Evolutionary conservation across 352 stramenopile species (phyloP).

Genomic region (Elongisporangium prolatum): DNA sequence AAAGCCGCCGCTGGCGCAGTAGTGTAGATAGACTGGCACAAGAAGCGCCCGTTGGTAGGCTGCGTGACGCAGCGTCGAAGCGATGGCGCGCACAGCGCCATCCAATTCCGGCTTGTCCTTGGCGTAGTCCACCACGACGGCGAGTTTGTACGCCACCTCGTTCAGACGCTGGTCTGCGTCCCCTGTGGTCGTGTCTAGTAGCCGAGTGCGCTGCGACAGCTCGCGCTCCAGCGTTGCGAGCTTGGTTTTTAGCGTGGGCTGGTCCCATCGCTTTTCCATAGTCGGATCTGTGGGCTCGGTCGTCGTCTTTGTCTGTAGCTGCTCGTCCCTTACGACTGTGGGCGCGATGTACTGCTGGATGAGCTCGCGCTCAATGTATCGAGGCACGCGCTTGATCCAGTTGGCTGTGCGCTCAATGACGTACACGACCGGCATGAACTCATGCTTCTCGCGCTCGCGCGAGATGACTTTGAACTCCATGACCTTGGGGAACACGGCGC

Average conservation of each 20-base stretch:
- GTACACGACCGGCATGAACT: conserved; percentile 76
- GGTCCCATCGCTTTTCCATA: conserved; percentile 7
- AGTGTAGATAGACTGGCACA: conserved; percentile 60
- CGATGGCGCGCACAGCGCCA: conserved; percentile 45
- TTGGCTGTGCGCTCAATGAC: conserved; percentile 52
- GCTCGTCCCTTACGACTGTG: conserved; percentile 15
- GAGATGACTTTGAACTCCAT: conserved; percentile 81
- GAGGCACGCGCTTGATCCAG: conserved; percentile 46
- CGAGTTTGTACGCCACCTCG: conserved; percentile 61
- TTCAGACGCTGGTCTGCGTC: conserved; percentile 24
- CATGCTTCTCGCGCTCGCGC: conserved; percentile 65
- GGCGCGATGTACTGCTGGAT: conserved; percentile 61
- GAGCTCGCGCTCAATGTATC: conserved; percentile 40
- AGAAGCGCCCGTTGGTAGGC: conserved; percentile 43
- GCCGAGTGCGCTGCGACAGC: conserved; percentile 35
- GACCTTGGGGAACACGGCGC: conserved; percentile 50
- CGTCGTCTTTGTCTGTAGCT: conserved; percentile 6
- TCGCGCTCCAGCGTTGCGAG: conserved; percentile 23
- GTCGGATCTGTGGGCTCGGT: conserved; percentile 4
- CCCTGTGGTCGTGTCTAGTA: conserved; percentile 25
- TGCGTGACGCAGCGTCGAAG: conserved; percentile 32
- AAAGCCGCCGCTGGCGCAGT: conserved; percentile 42
- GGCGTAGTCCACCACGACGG: conserved; percentile 49
- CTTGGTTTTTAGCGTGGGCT: conserved; percentile 3
- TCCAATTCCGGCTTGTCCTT: conserved; percentile 43